A percentile compares a stretch with the other conserved stretches of the same genome.
Conservation (phyloP, 371 early-diverging fungal species). For the Nematocida sp. region DNA sequence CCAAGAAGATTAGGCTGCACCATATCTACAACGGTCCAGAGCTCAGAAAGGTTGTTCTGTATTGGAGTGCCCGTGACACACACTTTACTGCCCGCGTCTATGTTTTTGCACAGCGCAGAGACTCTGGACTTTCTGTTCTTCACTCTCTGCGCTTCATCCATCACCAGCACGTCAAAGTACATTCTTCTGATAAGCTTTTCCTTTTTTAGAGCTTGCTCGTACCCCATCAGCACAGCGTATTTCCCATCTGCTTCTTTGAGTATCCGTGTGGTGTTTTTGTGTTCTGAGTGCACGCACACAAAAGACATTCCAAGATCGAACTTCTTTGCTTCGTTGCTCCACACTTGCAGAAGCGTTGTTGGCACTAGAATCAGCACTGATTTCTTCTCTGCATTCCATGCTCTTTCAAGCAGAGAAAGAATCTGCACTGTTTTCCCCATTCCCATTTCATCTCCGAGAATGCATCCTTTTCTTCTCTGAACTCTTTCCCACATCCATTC, state of each 20-base stretch:
- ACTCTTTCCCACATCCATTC: constrained; percentile 70
- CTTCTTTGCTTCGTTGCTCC: constrained; percentile 83
- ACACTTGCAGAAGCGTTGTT: constrained; percentile 83
- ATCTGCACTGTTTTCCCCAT: constrained; percentile 90
- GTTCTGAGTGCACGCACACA: background rate
- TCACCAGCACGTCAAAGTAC: constrained; percentile 77
- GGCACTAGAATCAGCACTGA: constrained; percentile 79
- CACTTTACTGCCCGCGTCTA: constrained; percentile 67
- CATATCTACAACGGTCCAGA: constrained; percentile 92
- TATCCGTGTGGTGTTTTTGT: background rate
- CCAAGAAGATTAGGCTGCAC: constrained; percentile 84
- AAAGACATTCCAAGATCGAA: constrained; percentile 66
- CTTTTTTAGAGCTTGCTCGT: constrained; percentile 9
- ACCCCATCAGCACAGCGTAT: constrained; percentile 4
- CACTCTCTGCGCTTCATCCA: constrained; percentile 95
- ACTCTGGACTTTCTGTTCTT: constrained; percentile 83
- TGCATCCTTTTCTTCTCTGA: constrained; percentile 72
- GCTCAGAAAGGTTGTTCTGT: constrained; percentile 86
- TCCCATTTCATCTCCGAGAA: constrained; percentile 95
- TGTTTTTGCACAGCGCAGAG: constrained; percentile 71
- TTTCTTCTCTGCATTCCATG: constrained; percentile 41
- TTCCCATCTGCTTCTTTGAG: constrained; percentile 14
- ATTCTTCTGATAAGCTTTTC: constrained; percentile 55
- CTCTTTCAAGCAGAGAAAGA: constrained; percentile 70
- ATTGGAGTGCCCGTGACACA: constrained; percentile 92